Percentiles rank a stretch among this genome's conserved stretches.
These are phyloP conservation scores for Neotropicomus parvogracilis DNA, from an alignment of 1,284 basidiomycete genomes.

Conservation along the genomic window DNA sequence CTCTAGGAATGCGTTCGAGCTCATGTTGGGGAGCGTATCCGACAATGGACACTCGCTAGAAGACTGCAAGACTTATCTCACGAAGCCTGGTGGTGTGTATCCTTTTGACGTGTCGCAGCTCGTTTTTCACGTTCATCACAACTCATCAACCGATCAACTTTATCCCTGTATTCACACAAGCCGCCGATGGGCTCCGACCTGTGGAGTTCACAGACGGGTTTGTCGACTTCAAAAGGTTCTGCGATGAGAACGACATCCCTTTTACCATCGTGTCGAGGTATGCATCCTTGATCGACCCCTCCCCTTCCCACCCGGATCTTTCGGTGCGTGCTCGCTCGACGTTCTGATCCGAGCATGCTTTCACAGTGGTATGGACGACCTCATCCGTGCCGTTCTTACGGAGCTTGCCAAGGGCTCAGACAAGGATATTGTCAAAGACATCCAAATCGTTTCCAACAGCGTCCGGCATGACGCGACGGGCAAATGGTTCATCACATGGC, in stretches of 20 bases:
- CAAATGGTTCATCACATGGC: constrained; percentile 80
- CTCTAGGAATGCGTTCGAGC: constrained; percentile 25
- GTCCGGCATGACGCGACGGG: constrained; percentile 64
- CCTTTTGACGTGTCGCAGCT: background rate
- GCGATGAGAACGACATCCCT: constrained; percentile 73
- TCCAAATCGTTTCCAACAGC: constrained; percentile 90
- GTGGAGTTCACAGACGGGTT: constrained; percentile 87
- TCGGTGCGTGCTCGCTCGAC: constrained; percentile 3
- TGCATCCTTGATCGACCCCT: constrained; percentile 13
- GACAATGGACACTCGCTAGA: constrained; percentile 24
- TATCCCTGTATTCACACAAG: constrained; percentile 9
- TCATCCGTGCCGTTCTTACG: constrained; percentile 83
- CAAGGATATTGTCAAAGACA: constrained; percentile 66
- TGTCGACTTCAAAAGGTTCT: constrained; percentile 80
- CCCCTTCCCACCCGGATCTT: constrained; percentile 9
- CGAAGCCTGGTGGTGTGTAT: constrained; percentile 19
- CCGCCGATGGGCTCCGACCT: constrained; percentile 31
- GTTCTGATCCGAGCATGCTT: constrained; percentile 5
- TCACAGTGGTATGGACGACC: constrained; percentile 83
- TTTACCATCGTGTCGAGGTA: constrained; percentile 91
- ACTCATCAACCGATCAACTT: constrained; percentile 3
- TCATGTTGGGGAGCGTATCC: constrained; percentile 21
- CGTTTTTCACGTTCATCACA: background rate
- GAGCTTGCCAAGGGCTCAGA: constrained; percentile 59
- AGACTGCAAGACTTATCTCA: constrained; percentile 28